Conservation (phyloP, 495 filamentous ascomycete species). For the Penicillium bialowiezense region DNA sequence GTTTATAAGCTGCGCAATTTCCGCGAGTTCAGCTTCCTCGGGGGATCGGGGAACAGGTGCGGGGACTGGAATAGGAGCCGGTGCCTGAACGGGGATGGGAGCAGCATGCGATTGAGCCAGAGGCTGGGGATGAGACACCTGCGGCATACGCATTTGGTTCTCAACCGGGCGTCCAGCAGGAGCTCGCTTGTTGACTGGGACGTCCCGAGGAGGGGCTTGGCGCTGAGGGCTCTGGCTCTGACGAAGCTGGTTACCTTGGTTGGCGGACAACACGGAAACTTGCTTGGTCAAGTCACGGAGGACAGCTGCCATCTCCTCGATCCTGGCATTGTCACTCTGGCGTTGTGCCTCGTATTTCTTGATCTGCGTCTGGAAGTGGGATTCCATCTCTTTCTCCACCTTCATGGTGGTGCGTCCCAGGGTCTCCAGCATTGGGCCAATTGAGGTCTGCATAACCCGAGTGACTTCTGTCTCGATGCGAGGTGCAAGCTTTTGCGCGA, state of each 20-base stretch:
- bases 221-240: conserved; percentile 51
- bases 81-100: conserved; percentile 9
- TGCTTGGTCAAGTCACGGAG: conserved; percentile 70
- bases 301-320: conserved; percentile 74
- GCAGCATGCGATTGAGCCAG: conserved; percentile 23
- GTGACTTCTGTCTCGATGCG: conserved; percentile 67
- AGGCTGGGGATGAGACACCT: conserved; percentile 10
- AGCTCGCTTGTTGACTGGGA: conserved; percentile 6
- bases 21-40: conserved; percentile 62
- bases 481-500: conserved; percentile 60
- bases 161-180: conserved; percentile 8
- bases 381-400: conserved; percentile 62
- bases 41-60: conserved; percentile 37
- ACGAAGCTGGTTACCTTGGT: conserved; percentile 52
- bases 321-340: conserved; percentile 68
- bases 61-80: conserved; percentile 2
- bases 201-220: conserved; percentile 25
- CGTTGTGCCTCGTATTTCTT: conserved; percentile 66
- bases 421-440: conserved; percentile 64
- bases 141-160: conserved; percentile 9
- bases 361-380: conserved; percentile 59
- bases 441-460: conserved; percentile 54
- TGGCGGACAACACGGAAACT: conserved; percentile 65
- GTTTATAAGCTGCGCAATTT: conserved; percentile 63
- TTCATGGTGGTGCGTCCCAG: conserved; percentile 59